Evolutionary conservation across 169 alveolate genomes (phyloP), one percentile per base, ranked within the genome.

Genomic region (Plasmodium cynomolgi): DNA sequence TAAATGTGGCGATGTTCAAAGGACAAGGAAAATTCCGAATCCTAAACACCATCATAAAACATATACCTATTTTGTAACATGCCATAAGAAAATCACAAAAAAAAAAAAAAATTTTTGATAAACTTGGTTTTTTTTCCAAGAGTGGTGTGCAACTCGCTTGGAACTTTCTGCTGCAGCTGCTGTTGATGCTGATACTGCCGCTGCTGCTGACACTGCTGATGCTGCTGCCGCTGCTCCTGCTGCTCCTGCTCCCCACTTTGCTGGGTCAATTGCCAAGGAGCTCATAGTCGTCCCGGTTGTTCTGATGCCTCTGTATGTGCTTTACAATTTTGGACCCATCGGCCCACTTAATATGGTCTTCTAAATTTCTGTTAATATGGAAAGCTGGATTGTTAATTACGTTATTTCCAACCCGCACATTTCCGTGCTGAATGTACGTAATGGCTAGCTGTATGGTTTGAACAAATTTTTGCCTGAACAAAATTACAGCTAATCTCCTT

Each of bases 291-390:
- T 96, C 97, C 6, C 95, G 92, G 13, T 81, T 83, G 26, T 95
- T 96, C 62, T 85, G 71, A 88, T 95, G 96, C 54, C 83, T 95
- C 54, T 92, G 93, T 37, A 96, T 95, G 91, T 95, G 95, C 50
- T 96, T 96, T 58, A 85, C 73, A 74, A 99, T 98, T 95, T 97
- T 97, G 6, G 99, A 97, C 15, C 99, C 98, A 74, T 98, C 98
- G 39, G 99, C 97, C 99, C 99, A 99, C 50, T 99, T 98, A 20
- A 99, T 98, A 95, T 98, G 99, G 95, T 99, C 99, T 96, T 99
- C 99, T 97, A 98, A 95, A 58, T 97, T 97, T 92, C 99, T 93
- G 17, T 99, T 98, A 26, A 99, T 99, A 93, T 98, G 99, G 84
- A 97, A 96, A 20, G 99, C 99, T 15, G 99, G 99, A 84, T 98